phyloP scores from a whole-genome alignment of 129 eudicot genomes.

The Flaveria sonorensis region DNA sequence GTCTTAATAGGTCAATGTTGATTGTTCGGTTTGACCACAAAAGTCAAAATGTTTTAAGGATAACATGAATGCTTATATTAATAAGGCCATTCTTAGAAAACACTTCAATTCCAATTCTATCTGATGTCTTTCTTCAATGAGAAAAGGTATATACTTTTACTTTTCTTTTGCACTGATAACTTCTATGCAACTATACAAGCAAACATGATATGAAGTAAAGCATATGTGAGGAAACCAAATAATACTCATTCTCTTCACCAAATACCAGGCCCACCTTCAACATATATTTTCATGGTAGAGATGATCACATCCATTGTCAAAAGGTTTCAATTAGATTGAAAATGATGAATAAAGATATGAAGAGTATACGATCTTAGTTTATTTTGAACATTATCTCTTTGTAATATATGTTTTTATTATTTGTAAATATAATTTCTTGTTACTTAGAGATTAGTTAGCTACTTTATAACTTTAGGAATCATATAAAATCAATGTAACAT shows the following conservation, averaged over 20 bases:
- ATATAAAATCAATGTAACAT: no score
- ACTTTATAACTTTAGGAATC: no score
- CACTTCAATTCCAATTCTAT: conserved; percentile 16
- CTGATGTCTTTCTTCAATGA: conserved; percentile 3
- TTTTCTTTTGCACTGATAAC: conserved; percentile 14
- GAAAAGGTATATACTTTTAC: conserved; percentile 21
- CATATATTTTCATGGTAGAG: background rate
- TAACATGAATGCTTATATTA: background rate
- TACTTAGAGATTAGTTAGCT: no score
- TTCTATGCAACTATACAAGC: conserved; percentile 32
- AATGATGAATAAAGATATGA: no score
- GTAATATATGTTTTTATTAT: no score
- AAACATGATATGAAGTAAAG: conserved; percentile 39
- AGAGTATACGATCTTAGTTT: no score
- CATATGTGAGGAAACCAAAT: conserved; percentile 29
- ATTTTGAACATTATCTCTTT: no score
- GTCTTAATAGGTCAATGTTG: background rate
- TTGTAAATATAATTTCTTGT: no score
- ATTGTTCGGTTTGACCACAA: background rate
- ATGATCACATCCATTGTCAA: background rate
- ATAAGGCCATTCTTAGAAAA: conserved; percentile 2
- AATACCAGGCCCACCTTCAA: conserved; percentile 29
- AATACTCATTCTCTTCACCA: conserved; percentile 35
- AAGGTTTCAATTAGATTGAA: background rate
- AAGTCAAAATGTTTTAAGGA: background rate